Evolutionary conservation across 805 yeast species (phyloP), one percentile per base, ranked within the genome.

Genomic region (Wickerhamiella brachini): DNA sequence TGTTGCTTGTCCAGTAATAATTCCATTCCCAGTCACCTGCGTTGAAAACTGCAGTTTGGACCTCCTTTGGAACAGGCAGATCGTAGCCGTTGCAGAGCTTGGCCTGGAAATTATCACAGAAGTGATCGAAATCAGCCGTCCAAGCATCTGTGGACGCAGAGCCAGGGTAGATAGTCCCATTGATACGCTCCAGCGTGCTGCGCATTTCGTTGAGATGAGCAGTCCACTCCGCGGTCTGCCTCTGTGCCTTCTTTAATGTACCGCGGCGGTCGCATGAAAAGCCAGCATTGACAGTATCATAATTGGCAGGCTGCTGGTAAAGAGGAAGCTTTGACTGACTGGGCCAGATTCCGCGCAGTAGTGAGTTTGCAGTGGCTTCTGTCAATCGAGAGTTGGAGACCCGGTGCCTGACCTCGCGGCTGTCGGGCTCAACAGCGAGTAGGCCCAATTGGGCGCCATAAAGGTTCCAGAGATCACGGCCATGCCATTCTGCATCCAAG

Each of bases 21-120:
- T 71, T 71, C 60, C 67, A 71, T 55, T 71, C 76, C 64, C 66
- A 71, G 57, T 71, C 74, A 8, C 74, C 75, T 9, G 68, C 56
- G 48, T 70, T 65, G 61, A 70, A 69, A 12, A 71, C 72, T 26
- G 68, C 65, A 50, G 71, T 68, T 4, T 42, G 21, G n/a, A 31
- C 29, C 8, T 70, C 68, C 47, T 64, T 63, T 6, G 59, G 62
- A 34, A 57, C 55, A 5, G 66, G 56, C 31, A 70, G 65, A 24
- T 65, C 65, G 44, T 60, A 61, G 24, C 63, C 64, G 49, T 70
- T 68, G 55, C 75, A 71, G 2, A 64, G 57, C 53, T 72, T 67
- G 39, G 69, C 64, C 13, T 70, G 68, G 51, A 70, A 59, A 53
- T 69, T 71, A 54, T 71, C 76, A 52, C 46, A 66, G 64, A 64